A percentile compares a stretch with the other conserved stretches of the same genome.
phyloP scores from a whole-genome alignment of 179 eudicot genomes.

The Silene vulgaris region DNA sequence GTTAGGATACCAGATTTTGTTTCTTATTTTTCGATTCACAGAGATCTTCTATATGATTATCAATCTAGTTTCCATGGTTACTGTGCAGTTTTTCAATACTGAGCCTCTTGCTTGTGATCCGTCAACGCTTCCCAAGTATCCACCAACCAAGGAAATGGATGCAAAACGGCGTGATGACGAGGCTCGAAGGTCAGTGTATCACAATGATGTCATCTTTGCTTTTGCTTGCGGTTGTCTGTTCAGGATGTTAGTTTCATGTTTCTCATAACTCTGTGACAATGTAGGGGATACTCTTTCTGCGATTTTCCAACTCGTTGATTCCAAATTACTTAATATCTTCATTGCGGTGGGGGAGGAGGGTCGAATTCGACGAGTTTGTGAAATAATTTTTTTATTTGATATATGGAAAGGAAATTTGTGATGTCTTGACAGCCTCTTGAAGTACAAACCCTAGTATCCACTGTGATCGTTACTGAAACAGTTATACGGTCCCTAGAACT shows the following conservation, averaged over 20 bases:
- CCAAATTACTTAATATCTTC: not conserved
- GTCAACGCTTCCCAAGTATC: conserved; percentile 72
- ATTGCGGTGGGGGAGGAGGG: no score
- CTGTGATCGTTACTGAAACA: not conserved
- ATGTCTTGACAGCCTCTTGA: not conserved
- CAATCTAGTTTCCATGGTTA: conserved; percentile 12
- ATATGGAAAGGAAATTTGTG: not conserved
- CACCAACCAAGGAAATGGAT: conserved; percentile 84
- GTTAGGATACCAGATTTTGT: not conserved
- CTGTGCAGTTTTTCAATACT: conserved; percentile 59
- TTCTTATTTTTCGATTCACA: not conserved
- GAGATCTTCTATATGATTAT: not conserved
- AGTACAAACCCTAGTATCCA: not conserved
- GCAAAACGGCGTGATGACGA: conserved; percentile 85
- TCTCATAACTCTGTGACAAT: not conserved
- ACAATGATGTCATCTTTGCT: not conserved
- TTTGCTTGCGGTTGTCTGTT: not conserved
- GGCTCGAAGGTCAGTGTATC: conserved; percentile 54
- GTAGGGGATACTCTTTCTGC: not conserved
- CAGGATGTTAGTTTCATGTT: not conserved
- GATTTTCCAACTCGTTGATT: not conserved
- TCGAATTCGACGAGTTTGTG: no score
- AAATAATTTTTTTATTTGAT: not conserved
- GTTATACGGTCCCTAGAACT: not conserved
- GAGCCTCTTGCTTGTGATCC: conserved; percentile 79